Base-by-base conservation (phyloP, 805 yeast genomes). In the Wickerhamiella sergipiensis region DNA sequence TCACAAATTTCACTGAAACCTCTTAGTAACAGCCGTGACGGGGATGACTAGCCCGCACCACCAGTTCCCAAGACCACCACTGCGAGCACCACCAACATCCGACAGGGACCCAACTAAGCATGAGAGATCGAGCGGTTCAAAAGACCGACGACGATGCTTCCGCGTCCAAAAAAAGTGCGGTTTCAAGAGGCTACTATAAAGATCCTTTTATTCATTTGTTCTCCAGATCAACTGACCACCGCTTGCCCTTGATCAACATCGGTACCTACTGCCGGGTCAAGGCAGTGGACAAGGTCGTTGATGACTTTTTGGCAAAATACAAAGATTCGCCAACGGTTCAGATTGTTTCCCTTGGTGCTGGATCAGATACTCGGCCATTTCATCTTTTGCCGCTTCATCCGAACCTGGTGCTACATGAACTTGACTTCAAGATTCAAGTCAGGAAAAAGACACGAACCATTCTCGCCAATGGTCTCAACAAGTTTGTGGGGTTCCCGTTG, bases 281-380 rank as follows among this genome's bases (percentile, higher is more conserved):
- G 17, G 70, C 73, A 48, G 69, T 79, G 29, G 74, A 76, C 55
- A 19, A 50, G 9, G 57, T 78, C 8, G 64, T 76, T 1, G 61
- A 65, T 3, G 57, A 57, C 44, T 76, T 76, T 52, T 56, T 74
- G 4, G 43, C 52, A 50, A 7, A 58, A 62, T 43, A 49, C 26
- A 9, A 43, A 42, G 39, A 53, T 50, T 45, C 52, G 23, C 3
- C 24, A 33, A 12, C 46, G 57, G 19, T 36, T 29, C 72, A 83
- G 60, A 73, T 84, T 15, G 66, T 85, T 1, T 81, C 87, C 0
- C 61, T 84, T n/a, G 94, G 94, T 0, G 81, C 89, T 1, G 94
- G 94, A 5, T 81, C 85, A 15, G 94, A 85, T 59, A 82, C 92
- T 0, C 62, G 90, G 49, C 73, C 76, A 15, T 83, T 84, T 61